Evolutionary conservation across 208 protist genomes (phyloP).

Genomic region (Acanthamoeba castellanii): DNA sequence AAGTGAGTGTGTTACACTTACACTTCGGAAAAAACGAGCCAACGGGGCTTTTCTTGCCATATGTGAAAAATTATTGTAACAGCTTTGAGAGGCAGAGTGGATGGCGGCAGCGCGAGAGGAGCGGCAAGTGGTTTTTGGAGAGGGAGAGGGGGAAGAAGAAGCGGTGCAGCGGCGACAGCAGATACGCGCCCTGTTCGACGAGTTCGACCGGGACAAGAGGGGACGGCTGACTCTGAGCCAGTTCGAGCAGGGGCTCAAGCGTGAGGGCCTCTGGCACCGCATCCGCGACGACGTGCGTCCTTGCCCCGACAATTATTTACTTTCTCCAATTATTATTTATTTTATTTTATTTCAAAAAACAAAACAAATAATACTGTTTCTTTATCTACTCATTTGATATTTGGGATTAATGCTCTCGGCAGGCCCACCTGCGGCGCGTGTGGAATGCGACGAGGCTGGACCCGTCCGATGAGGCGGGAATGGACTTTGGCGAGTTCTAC

Average conservation of each 20-base stretch:
- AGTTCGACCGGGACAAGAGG: constrained; percentile 17
- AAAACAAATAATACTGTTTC: neutral
- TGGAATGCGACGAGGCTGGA: neutral
- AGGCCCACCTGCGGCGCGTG: neutral
- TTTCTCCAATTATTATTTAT: neutral
- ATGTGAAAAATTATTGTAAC: too few species aligned
- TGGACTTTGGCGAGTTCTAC: constrained; percentile 54
- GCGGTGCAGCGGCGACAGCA: neutral
- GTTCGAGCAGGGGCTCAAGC: constrained; percentile 52
- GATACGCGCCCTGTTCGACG: neutral
- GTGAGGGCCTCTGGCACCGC: constrained; percentile 48
- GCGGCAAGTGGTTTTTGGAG: neutral
- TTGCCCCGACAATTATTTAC: neutral
- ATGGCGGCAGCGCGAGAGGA: too few species aligned
- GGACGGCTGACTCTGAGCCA: neutral
- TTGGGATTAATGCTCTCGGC: too few species aligned
- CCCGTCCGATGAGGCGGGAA: constrained; percentile 22
- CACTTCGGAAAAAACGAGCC: too few species aligned
- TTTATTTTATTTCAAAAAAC: neutral
- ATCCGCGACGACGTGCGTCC: neutral
- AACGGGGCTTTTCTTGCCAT: too few species aligned
- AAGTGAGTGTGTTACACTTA: neutral
- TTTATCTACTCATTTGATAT: too few species aligned
- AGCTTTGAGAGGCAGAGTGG: too few species aligned
- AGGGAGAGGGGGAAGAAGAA: neutral